Conservation (phyloP, 148 eudicot species). For the Silene uniflora region DNA sequence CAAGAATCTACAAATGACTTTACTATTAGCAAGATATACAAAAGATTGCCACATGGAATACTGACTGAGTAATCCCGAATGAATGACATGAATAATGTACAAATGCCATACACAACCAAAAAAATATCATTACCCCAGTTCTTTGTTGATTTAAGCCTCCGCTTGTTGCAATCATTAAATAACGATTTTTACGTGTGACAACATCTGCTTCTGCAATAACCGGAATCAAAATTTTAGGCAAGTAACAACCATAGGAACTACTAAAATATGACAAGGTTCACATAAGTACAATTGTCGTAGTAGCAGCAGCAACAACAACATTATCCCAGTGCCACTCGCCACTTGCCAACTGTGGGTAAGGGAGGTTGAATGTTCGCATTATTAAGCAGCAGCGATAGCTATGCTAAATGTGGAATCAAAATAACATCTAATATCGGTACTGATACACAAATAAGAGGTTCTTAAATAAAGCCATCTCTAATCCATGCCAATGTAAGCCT, state of each 20-base stretch:
- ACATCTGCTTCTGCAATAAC: conserved; percentile 54
- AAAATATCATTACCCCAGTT: conserved; percentile 72
- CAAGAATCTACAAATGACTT: not conserved
- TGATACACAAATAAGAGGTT: not conserved
- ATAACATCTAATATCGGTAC: not conserved
- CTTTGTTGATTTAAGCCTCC: conserved; percentile 98
- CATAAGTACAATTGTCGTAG: no score
- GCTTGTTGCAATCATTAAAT: conserved; percentile 79
- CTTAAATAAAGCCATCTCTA: not conserved
- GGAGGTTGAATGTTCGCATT: no score
- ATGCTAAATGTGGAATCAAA: not conserved
- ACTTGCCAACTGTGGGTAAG: no score
- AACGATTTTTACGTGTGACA: conserved; percentile 56
- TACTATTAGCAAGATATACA: conserved; percentile 1
- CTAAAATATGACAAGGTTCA: not conserved
- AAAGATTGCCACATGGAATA: not conserved
- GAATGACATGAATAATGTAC: conserved; percentile 10
- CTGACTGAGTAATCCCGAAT: conserved; percentile 1
- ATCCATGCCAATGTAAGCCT: not conserved
- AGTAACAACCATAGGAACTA: not conserved
- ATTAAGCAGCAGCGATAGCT: not conserved
- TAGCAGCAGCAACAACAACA: no score
- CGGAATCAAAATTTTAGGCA: conserved; percentile 11
- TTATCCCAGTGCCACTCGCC: no score
- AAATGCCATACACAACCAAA: conserved; percentile 14